Conservation (phyloP, 495 filamentous ascomycete species). For the Penicillium angulare region DNA sequence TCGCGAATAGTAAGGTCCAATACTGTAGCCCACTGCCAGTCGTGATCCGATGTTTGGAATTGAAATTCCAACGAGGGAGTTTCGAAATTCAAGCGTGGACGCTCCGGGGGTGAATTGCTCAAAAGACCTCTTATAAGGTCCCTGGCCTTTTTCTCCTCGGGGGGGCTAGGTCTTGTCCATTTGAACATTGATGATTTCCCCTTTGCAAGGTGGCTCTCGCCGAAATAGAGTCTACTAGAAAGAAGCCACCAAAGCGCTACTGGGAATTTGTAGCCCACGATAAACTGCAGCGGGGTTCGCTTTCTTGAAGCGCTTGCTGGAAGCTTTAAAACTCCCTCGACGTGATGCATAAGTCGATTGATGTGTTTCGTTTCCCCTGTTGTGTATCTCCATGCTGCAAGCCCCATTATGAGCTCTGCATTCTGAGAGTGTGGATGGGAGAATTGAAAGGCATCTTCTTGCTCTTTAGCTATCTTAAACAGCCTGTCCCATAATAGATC, state of each 20-base stretch:
- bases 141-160: background rate
- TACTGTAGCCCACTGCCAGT: background rate
- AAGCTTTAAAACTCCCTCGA: background rate
- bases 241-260: slow-evolving; percentile 18
- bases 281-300: slow-evolving; percentile 3
- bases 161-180: background rate
- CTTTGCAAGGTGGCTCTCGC: slow-evolving; percentile 9
- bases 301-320: no score
- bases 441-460: background rate
- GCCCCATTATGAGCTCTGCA: background rate
- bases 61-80: background rate
- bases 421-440: background rate
- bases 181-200: background rate
- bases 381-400: background rate
- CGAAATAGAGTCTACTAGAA: slow-evolving; percentile 10
- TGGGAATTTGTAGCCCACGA: slow-evolving; percentile 2
- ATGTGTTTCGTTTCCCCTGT: background rate
- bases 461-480: background rate
- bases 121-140: background rate
- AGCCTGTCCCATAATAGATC: background rate
- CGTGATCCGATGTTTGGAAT: background rate
- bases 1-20: background rate
- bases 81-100: background rate
- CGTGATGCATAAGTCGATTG: background rate
- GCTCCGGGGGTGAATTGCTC: background rate